These are phyloP conservation scores for Fraxinus albicans DNA, from an alignment of 305 asterid species.

Conservation along the genomic window DNA sequence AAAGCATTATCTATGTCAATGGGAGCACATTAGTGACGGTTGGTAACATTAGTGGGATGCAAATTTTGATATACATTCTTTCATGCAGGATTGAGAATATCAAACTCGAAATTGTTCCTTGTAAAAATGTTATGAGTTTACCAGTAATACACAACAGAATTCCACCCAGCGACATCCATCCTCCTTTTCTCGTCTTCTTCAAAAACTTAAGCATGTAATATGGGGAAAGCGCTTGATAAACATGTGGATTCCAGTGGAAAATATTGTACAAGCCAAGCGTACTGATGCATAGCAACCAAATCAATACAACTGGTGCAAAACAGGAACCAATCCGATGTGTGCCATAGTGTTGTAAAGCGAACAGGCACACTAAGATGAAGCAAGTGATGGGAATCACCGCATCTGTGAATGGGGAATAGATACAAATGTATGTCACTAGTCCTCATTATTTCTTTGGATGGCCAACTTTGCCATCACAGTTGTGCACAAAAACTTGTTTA, in stretches of 20 bases:
- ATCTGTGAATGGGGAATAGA: constrained; percentile 53
- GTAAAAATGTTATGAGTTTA: constrained; percentile 23
- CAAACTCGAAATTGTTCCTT: background rate
- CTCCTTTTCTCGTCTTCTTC: constrained; percentile 86
- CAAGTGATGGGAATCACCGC: constrained; percentile 92
- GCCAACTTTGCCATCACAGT: background rate
- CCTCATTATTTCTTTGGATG: background rate
- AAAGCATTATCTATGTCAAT: background rate
- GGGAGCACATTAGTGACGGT: background rate
- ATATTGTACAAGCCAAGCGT: constrained; percentile 86
- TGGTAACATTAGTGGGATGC: background rate
- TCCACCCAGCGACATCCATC: constrained; percentile 99
- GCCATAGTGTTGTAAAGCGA: constrained; percentile 94
- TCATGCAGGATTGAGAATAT: background rate
- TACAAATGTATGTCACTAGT: background rate
- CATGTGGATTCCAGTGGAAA: constrained; percentile 76
- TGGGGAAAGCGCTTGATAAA: constrained; percentile 89
- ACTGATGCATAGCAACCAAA: constrained; percentile 87
- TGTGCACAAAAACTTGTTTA: background rate
- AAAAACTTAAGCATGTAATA: constrained; percentile 76
- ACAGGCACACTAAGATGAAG: constrained; percentile 89
- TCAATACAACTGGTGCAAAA: constrained; percentile 80
- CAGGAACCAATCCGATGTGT: constrained; percentile 80
- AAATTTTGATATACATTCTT: background rate
- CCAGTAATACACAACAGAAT: constrained; percentile 95